These are phyloP conservation scores for Pichia inconspicua DNA, from an alignment of 1,139 yeast genomes.

Conservation along the genomic window DNA sequence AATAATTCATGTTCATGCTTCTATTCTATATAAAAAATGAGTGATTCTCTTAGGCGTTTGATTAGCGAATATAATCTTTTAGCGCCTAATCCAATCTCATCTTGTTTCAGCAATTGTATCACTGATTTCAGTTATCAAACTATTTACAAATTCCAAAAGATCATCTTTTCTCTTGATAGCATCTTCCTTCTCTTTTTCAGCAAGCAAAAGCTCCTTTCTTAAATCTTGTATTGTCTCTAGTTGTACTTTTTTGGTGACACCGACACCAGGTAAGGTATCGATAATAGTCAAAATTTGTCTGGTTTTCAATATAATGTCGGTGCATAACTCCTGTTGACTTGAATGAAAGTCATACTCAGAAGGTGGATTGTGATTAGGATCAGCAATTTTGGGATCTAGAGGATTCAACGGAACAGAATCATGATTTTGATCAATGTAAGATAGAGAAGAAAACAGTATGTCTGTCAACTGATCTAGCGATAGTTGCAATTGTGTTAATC, in stretches of 20 bases:
- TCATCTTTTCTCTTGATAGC: slow-evolving; percentile 62
- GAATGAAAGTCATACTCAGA: slow-evolving; percentile 44
- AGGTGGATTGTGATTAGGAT: slow-evolving; percentile 40
- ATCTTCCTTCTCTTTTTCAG: slow-evolving; percentile 51
- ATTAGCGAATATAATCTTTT: too few relatives aligned
- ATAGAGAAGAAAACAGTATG: slow-evolving; percentile 85
- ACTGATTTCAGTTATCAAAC: slow-evolving; percentile 56
- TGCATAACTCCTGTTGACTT: slow-evolving; percentile 65
- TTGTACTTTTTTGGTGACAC: slow-evolving; percentile 73
- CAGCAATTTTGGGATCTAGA: slow-evolving; percentile 45
- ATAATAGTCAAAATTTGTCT: slow-evolving; percentile 81
- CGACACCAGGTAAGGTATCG: slow-evolving; percentile 89
- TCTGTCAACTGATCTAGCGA: slow-evolving; percentile 81
- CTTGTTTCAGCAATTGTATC: slow-evolving; percentile 38
- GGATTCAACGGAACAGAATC: slow-evolving; percentile 43
- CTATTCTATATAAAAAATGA: too few relatives aligned
- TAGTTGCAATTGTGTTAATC: slow-evolving; percentile 85
- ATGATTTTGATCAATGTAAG: slow-evolving; percentile 72
- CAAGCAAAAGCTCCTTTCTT: slow-evolving; percentile 52
- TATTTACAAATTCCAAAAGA: slow-evolving; percentile 58
- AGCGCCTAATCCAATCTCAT: not conserved
- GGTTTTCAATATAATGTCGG: slow-evolving; percentile 77
- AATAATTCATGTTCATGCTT: too few relatives aligned
- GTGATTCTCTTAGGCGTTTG: too few relatives aligned
- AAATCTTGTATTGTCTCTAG: slow-evolving; percentile 54